Percentiles rank a stretch among this genome's conserved stretches.
phyloP scores from a whole-genome alignment of 1,284 basidiomycete species.

The Xerocomus tenax region DNA sequence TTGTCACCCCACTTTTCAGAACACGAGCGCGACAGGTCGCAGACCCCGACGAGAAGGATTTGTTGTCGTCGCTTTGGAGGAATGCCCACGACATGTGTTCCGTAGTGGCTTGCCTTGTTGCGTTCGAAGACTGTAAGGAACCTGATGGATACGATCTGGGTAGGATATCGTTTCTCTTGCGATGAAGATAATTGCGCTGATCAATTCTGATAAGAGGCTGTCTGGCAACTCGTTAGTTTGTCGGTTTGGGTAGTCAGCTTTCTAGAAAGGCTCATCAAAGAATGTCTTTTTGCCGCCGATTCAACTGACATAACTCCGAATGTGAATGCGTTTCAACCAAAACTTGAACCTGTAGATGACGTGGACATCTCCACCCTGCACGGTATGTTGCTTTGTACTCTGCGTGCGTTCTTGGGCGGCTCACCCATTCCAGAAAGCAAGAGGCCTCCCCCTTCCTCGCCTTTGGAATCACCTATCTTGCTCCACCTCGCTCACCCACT shows the following conservation, averaged over 20 bases:
- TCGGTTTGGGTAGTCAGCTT: conserved; percentile 53
- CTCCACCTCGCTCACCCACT: conserved; percentile 56
- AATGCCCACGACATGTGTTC: conserved; percentile 58
- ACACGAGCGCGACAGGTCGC: conserved; percentile 29
- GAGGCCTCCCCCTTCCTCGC: conserved; percentile 12
- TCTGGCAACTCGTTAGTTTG: conserved; percentile 60
- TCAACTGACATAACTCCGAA: conserved; percentile 13
- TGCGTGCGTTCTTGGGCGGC: neutral
- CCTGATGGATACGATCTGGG: conserved; percentile 54
- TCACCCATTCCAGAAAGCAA: conserved; percentile 16
- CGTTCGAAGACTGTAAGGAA: conserved; percentile 61
- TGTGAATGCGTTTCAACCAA: conserved; percentile 15
- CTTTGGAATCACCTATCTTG: conserved; percentile 37
- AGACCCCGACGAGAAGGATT: conserved; percentile 33
- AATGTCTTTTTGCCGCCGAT: conserved; percentile 46
- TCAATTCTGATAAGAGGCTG: conserved; percentile 39
- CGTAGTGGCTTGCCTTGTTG: conserved; percentile 46
- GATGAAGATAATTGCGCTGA: conserved; percentile 4
- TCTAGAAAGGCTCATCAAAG: conserved; percentile 54
- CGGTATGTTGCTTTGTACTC: conserved; percentile 16
- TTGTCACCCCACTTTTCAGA: conserved; percentile 24
- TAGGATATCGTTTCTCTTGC: conserved; percentile 21
- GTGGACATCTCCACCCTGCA: conserved; percentile 13
- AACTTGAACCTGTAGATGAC: conserved; percentile 25
- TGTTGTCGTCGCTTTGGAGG: conserved; percentile 42